A percentile compares a stretch with the other conserved stretches of the same genome.
Evolutionary conservation across 2,329 filamentous ascomycete genomes (phyloP).

Genomic region (Exophiala alcalophila): DNA sequence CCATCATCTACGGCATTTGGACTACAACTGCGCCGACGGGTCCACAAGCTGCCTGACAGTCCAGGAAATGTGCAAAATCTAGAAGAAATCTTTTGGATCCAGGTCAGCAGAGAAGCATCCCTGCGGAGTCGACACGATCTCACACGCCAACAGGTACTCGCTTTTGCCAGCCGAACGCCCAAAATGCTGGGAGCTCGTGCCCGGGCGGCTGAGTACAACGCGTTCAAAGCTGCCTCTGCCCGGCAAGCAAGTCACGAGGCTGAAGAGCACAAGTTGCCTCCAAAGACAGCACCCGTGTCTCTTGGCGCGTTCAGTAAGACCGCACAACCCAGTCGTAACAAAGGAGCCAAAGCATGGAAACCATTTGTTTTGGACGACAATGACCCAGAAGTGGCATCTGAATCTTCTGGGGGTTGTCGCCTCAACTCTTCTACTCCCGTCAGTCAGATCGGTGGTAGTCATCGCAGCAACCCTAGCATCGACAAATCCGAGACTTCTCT

Average conservation of each 20-base stretch:
- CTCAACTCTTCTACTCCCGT: too few species aligned
- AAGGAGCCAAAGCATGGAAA: conserved; percentile 29
- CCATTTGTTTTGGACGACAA: conserved; percentile 25
- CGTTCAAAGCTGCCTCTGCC: conserved; percentile 27
- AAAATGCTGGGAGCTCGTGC: conserved; percentile 30
- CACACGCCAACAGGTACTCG: conserved; percentile 1
- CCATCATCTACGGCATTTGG: background rate
- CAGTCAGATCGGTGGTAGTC: too few species aligned
- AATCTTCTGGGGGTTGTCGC: too few species aligned
- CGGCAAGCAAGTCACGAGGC: conserved; percentile 29
- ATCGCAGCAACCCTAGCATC: conserved; percentile 3
- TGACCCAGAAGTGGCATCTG: too few species aligned
- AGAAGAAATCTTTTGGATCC: conserved; percentile 1
- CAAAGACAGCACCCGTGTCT: conserved; percentile 27
- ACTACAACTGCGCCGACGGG: background rate
- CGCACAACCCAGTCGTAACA: conserved; percentile 27
- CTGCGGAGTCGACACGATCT: background rate
- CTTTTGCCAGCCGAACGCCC: conserved; percentile 1
- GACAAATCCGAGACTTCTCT: conserved; percentile 10
- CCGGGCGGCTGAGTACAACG: conserved; percentile 30
- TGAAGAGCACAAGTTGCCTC: conserved; percentile 30
- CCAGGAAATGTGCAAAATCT: conserved; percentile 1
- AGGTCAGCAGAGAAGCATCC: conserved; percentile 6
- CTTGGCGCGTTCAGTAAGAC: conserved; percentile 29
- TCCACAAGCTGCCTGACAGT: background rate